phyloP scores from a whole-genome alignment of 2,329 filamentous ascomycete species.

The Stachybotrys chartarum region DNA sequence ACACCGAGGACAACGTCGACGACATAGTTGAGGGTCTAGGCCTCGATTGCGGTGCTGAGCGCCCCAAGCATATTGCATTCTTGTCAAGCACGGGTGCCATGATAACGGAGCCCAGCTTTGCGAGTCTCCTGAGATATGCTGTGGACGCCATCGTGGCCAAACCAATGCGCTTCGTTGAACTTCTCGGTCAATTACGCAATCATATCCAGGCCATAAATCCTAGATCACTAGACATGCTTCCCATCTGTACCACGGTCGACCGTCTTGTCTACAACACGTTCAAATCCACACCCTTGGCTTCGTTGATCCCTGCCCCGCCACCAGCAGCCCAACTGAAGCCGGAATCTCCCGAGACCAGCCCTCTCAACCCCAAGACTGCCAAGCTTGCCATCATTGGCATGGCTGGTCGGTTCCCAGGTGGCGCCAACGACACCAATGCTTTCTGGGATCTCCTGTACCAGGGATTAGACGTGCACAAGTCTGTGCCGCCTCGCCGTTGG shows the following conservation, averaged over 20 bases:
- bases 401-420: constrained; percentile 32
- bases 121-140: constrained; percentile 1
- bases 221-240: constrained; percentile 1
- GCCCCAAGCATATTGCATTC: too few species aligned
- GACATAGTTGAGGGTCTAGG: not conserved
- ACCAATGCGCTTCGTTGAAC: constrained; percentile 2
- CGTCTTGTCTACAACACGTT: constrained; percentile 4
- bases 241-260: constrained; percentile 3
- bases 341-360: too few species aligned
- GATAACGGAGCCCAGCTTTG: not conserved
- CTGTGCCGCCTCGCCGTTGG: constrained; percentile 56
- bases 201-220: not conserved
- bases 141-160: constrained; percentile 2
- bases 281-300: constrained; percentile 2
- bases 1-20: not conserved
- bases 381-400: constrained; percentile 75
- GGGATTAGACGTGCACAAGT: constrained; percentile 56
- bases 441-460: constrained; percentile 59
- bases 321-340: too few species aligned
- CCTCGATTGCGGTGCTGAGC: too few species aligned
- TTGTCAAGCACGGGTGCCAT: not conserved
- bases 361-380: too few species aligned
- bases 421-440: constrained; percentile 21
- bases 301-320: constrained; percentile 28
- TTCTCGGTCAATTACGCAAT: not conserved